phyloP scores from a whole-genome alignment of 176 grass and related monocot species.

The Hordeum vulgare region MorexV3_pseudomolecules_assembly NC_058521.1:598959596-598960095 shows the following conservation, averaged over 20 bases:
- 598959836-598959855: neutral
- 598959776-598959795: constrained; percentile 34
- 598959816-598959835: neutral
- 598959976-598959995: too few relatives aligned
- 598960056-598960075: too few relatives aligned
- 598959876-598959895: constrained; percentile 23
- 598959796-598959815: constrained; percentile 24
- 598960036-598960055: too few relatives aligned
- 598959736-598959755: constrained; percentile 60
- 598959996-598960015: too few relatives aligned
- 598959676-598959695: constrained; percentile 43
- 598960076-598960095: too few relatives aligned
- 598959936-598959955: too few relatives aligned
- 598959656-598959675: neutral
- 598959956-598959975: too few relatives aligned
- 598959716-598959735: constrained; percentile 70
- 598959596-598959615: constrained; percentile 41
- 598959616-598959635: constrained; percentile 37
- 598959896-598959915: too few relatives aligned
- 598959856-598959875: neutral
- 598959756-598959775: constrained; percentile 56
- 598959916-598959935: too few relatives aligned
- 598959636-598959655: neutral
- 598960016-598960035: too few relatives aligned
- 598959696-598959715: constrained; percentile 79